Conservation (phyloP, 2,329 filamentous ascomycete species). For the Cytospora paraplurivora region DNA sequence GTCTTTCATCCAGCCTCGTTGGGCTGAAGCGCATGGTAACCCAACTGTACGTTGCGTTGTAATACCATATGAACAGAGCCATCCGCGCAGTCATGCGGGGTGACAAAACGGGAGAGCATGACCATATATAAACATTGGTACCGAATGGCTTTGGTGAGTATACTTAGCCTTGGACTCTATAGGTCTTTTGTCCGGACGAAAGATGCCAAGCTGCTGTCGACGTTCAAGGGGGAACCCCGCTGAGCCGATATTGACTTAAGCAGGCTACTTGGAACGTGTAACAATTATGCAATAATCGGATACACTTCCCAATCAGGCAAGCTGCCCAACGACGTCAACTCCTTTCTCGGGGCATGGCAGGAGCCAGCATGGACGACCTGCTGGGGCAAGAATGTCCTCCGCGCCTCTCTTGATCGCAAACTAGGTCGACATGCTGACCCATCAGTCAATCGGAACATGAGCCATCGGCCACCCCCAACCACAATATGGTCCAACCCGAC, state of each 20-base stretch:
- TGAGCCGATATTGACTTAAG: not conserved
- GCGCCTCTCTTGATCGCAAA: not conserved
- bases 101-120: no score
- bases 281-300: not conserved
- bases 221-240: not conserved
- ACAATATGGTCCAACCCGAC: conserved; percentile 32
- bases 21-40: no score
- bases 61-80: no score
- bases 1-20: no score
- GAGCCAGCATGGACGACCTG: conserved; percentile 22
- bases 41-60: no score
- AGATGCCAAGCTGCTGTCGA: no score
- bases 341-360: conserved; percentile 5
- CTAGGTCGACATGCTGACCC: conserved; percentile 27
- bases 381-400: conserved; percentile 6
- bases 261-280: not conserved
- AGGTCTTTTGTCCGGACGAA: no score
- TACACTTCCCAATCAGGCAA: not conserved
- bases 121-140: no score
- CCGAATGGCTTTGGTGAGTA: no score
- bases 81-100: no score
- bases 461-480: conserved; percentile 23
- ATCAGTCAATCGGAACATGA: conserved; percentile 26
- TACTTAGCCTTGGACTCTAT: no score
- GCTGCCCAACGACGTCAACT: conserved; percentile 13